Conservation (phyloP, 441 rosid species). For the Erodium trifolium region DNA sequence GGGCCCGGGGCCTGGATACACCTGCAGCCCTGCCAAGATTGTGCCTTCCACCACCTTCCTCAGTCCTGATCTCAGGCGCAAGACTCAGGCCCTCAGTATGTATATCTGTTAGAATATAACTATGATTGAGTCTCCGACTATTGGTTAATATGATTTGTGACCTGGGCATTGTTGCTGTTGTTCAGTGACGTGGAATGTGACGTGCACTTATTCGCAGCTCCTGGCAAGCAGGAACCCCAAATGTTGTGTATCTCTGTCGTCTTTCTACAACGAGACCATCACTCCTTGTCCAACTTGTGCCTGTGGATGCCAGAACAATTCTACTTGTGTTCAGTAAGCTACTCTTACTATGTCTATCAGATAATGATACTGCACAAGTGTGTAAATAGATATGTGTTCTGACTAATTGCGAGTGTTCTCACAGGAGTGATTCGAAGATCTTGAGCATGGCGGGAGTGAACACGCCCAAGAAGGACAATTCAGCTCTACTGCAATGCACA, state of each 20-base stretch:
- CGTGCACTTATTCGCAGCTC: conserved; percentile 89
- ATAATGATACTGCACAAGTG: too few species aligned
- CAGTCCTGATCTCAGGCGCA: too few species aligned
- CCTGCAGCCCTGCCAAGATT: conserved; percentile 68
- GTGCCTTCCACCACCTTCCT: conserved; percentile 18
- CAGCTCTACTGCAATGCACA: conserved; percentile 35
- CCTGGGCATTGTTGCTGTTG: too few species aligned
- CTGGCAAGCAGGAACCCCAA: conserved; percentile 62
- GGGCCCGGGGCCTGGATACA: conserved; percentile 82
- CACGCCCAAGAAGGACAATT: too few species aligned
- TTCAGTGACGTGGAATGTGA: conserved; percentile 88
- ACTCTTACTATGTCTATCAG: conserved; percentile 33
- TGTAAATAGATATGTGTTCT: too few species aligned
- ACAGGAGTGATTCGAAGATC: too few species aligned
- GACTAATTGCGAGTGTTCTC: too few species aligned
- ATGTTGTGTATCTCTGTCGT: conserved; percentile 81
- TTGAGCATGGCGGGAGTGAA: too few species aligned
- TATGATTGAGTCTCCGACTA: too few species aligned
- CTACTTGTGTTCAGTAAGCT: conserved; percentile 56
- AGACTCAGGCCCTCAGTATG: conserved; percentile 62
- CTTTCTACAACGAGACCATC: conserved; percentile 78
- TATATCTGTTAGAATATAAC: too few species aligned
- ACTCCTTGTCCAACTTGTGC: conserved; percentile 75
- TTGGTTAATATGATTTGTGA: too few species aligned
- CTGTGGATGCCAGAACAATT: conserved; percentile 68